Evolutionary conservation across 2,329 filamentous ascomycete species (phyloP).

Genomic region (Xylaria digitata): DNA sequence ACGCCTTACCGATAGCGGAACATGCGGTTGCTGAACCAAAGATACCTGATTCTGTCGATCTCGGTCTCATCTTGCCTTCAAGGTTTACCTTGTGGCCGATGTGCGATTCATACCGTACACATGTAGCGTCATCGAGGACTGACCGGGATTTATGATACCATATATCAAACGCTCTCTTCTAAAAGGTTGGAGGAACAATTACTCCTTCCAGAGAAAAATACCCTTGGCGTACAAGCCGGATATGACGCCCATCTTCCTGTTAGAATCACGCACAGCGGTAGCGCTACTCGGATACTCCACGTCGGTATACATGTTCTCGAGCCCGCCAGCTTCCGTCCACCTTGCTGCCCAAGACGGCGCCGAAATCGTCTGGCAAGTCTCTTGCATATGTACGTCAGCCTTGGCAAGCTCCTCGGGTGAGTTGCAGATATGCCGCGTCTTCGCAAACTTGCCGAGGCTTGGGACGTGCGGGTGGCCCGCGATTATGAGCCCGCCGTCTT

Average conservation of each 20-base stretch:
- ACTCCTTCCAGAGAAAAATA: constrained; percentile 46
- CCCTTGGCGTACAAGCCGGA: constrained; percentile 55
- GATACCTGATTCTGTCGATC: neutral
- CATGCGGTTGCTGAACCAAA: neutral
- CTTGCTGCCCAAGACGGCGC: constrained; percentile 49
- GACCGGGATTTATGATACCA: too few species aligned
- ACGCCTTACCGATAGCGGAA: neutral
- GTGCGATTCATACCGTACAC: neutral
- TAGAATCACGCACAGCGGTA: constrained; percentile 50
- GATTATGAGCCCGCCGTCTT: constrained; percentile 51
- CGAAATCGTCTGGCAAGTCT: constrained; percentile 38
- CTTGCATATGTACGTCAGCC: constrained; percentile 40
- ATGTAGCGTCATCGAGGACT: neutral
- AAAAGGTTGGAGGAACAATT: neutral
- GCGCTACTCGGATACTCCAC: constrained; percentile 51
- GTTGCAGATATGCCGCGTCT: constrained; percentile 53
- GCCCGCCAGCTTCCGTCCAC: constrained; percentile 51
- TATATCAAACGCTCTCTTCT: too few species aligned
- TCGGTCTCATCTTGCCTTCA: too few species aligned
- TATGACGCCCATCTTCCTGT: constrained; percentile 51
- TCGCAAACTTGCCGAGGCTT: constrained; percentile 49
- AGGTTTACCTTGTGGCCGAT: too few species aligned
- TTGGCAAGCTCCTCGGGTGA: constrained; percentile 41
- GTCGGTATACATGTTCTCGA: constrained; percentile 51
- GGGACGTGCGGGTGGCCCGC: constrained; percentile 56